Evolutionary conservation across 208 protist species (phyloP), one percentile per base, ranked within the genome.

Genomic region (Porcisia hertigi): DNA sequence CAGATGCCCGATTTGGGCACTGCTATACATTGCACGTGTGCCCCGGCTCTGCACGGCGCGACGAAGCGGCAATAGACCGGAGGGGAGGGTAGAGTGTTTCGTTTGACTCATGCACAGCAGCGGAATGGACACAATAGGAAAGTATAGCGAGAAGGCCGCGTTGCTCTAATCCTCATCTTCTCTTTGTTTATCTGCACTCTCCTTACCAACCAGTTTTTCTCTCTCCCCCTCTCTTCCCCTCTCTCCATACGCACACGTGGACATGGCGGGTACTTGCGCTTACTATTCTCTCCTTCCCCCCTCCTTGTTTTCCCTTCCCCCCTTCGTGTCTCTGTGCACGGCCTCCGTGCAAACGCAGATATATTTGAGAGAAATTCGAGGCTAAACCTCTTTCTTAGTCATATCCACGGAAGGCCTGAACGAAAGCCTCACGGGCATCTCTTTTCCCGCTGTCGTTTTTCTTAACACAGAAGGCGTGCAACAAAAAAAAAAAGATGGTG

Each of bases 401-500:
- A 9, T 36, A 62, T 65, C 34, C 34, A 65, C 14, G 0, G 5
- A 65, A 43, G 60, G 36, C 60, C n/a, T 25, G 0, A 6, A 5
- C 16, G 11, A 23, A 23, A 5, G 18, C 18, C 3, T 25, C 16
- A 18, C 23, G 18, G 14, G 11, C 11, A 30, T 16, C 11, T 43
- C 12, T 25, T 7, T 9, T 57, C 18, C 23, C 55, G 12, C 2
- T 57, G 36, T 36, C 23, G 18, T 16, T 57, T 12, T 20, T 12
- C 20, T 30, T 43, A 43, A 1, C 4, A 9, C 34, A 43, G 5
- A 7, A 12, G 25, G 36, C 36, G 12, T 14, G 0, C 2, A 23
- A 43, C 60, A 65, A 14, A 1, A 25, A 41, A 25, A 41, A 30
- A 30, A 30, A 30, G 30, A 97, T 94, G 89, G 87, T 83, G 47